Conservation (phyloP, 768 basidiomycete species). For the Suillus occidentalis region DNA sequence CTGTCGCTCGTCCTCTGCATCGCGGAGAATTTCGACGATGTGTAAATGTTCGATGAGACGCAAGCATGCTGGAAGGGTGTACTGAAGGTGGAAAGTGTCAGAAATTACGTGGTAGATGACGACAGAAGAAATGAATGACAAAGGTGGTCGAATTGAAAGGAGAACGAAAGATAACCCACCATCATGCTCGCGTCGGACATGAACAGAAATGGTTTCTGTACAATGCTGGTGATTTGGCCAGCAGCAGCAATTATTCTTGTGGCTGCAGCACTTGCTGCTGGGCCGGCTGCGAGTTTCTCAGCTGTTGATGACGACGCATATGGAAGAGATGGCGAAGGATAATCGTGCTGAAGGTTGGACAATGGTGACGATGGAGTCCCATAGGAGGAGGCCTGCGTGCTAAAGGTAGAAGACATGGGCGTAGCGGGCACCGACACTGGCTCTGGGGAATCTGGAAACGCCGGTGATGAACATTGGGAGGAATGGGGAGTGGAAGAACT, state of each 20-base stretch:
- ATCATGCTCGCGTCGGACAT: slow-evolving; percentile 73
- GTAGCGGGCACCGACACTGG: slow-evolving; percentile 29
- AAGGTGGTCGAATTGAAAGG: neutral
- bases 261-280: slow-evolving; percentile 58
- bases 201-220: slow-evolving; percentile 68
- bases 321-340: slow-evolving; percentile 55
- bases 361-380: slow-evolving; percentile 2
- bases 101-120: neutral
- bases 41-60: slow-evolving; percentile 73
- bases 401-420: slow-evolving; percentile 31
- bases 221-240: slow-evolving; percentile 63
- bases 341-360: slow-evolving; percentile 36
- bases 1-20: slow-evolving; percentile 46
- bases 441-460: slow-evolving; percentile 30
- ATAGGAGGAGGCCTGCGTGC: slow-evolving; percentile 6
- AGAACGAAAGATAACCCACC: slow-evolving; percentile 39
- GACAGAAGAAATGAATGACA: neutral
- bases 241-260: slow-evolving; percentile 67
- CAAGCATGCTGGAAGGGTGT: slow-evolving; percentile 73
- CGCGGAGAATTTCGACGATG: slow-evolving; percentile 66
- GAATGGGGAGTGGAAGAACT: slow-evolving; percentile 19
- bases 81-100: slow-evolving; percentile 37
- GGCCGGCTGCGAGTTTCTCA: slow-evolving; percentile 60
- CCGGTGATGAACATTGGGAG: slow-evolving; percentile 19
- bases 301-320: slow-evolving; percentile 45